Conservation (phyloP, 441 rosid genomes). For the Corymbia calophylla region DNA sequence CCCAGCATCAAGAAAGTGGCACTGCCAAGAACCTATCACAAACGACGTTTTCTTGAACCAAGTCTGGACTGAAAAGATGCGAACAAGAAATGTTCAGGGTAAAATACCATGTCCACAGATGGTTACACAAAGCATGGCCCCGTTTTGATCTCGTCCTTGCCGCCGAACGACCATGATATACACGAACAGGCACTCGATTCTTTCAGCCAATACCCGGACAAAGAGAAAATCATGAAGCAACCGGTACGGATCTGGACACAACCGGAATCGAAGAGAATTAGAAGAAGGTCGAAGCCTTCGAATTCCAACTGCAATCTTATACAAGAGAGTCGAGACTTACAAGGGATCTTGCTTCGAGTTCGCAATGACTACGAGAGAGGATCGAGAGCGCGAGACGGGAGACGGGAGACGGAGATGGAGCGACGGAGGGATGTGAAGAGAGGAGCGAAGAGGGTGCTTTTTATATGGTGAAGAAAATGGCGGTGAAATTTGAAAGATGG, state of each 20-base stretch:
- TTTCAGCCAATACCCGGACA: background rate
- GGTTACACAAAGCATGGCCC: background rate
- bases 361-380: too few relatives aligned
- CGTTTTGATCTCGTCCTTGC: background rate
- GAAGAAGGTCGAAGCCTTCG: background rate
- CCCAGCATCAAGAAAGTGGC: background rate
- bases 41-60: background rate
- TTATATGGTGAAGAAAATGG: background rate
- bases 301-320: background rate
- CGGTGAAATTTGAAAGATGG: background rate
- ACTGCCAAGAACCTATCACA: background rate
- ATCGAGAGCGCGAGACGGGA: too few relatives aligned
- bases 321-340: background rate
- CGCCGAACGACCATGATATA: background rate
- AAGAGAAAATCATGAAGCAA: background rate
- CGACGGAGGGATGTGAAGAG: too few relatives aligned
- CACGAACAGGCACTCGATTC: background rate
- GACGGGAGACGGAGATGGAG: too few relatives aligned
- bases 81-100: background rate
- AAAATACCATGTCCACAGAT: background rate
- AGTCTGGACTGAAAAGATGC: background rate
- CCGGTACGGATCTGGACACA: background rate
- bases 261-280: background rate
- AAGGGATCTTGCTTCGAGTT: too few relatives aligned
- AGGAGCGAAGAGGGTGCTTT: background rate